phyloP scores from a whole-genome alignment of 805 yeast species.

The Myxozyma vanderwaltii region DNA sequence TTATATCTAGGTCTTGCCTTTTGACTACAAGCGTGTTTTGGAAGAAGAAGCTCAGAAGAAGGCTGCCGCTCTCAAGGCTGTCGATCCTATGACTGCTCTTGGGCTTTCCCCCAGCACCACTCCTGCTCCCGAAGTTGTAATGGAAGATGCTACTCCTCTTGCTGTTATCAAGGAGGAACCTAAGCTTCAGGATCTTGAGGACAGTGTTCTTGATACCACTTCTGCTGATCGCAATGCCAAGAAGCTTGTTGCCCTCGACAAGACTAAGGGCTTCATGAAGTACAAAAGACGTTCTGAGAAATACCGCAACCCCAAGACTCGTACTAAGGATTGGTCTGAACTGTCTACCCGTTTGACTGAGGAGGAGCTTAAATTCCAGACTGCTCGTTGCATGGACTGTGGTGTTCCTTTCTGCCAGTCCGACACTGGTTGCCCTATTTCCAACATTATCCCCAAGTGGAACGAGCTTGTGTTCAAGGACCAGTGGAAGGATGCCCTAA shows the following conservation, averaged over 20 bases:
- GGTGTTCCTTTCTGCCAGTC: conserved; percentile 99
- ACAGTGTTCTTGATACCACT: conserved; percentile 70
- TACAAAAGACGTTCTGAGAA: conserved; percentile 86
- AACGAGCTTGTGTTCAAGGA: conserved; percentile 93
- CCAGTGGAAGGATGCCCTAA: conserved; percentile 92
- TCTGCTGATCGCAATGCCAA: conserved; percentile 64
- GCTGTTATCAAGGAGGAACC: conserved; percentile 59
- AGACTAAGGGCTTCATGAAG: conserved; percentile 88
- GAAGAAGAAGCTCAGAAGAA: conserved; percentile 69
- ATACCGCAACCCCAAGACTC: conserved; percentile 72
- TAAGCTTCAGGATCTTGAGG: conserved; percentile 84
- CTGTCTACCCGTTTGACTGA: conserved; percentile 76
- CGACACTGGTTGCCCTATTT: conserved; percentile 97
- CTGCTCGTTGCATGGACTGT: conserved; percentile 99
- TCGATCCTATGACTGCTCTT: conserved; percentile 39
- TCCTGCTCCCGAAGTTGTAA: conserved; percentile 58
- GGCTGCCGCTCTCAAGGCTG: conserved; percentile 60
- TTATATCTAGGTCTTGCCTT: conserved; percentile 60
- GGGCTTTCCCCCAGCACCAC: conserved; percentile 22
- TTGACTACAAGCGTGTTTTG: conserved; percentile 86
- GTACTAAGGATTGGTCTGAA: conserved; percentile 92
- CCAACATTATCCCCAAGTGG: conserved; percentile 97
- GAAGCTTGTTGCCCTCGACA: conserved; percentile 66
- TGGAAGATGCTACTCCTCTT: conserved; percentile 70
- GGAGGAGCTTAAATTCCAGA: conserved; percentile 84